phyloP scores from a whole-genome alignment of 805 yeast species.

The Saturnispora gosingensis region DNA sequence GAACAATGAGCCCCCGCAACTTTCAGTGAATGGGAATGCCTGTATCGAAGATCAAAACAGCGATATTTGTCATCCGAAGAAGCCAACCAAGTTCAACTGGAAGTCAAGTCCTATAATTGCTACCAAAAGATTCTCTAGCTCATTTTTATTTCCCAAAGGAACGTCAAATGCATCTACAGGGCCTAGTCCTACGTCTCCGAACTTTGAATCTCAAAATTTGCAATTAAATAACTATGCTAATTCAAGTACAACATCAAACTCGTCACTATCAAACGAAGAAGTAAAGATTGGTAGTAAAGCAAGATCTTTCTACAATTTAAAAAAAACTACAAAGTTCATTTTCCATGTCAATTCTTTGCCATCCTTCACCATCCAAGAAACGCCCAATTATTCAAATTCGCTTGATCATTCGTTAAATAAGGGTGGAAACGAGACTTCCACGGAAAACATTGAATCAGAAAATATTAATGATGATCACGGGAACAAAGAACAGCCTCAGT shows the following conservation, averaged over 20 bases:
- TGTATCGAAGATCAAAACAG: neutral
- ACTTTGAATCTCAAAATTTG: neutral
- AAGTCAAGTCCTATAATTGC: neutral
- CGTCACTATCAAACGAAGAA: slow-evolving; percentile 12
- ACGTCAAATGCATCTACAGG: neutral
- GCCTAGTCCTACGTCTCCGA: neutral
- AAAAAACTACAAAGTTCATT: slow-evolving; percentile 11
- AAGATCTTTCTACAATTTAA: slow-evolving; percentile 10
- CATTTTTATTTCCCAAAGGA: neutral
- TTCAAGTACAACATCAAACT: slow-evolving; percentile 5
- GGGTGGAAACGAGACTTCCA: neutral
- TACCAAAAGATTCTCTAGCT: slow-evolving; percentile 5
- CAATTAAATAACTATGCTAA: neutral
- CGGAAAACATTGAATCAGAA: neutral
- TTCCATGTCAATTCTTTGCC: slow-evolving; percentile 10
- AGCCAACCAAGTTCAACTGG: neutral
- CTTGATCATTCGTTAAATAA: neutral
- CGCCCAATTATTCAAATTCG: neutral
- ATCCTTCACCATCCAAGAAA: neutral
- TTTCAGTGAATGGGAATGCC: neutral
- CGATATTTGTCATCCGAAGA: neutral
- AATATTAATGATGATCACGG: neutral
- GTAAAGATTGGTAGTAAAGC: slow-evolving; percentile 7
- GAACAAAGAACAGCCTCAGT: neutral
- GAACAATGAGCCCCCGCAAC: neutral